Base-by-base conservation (phyloP, 108 stramenopile species). In the Epithemia pelagica region DNA sequence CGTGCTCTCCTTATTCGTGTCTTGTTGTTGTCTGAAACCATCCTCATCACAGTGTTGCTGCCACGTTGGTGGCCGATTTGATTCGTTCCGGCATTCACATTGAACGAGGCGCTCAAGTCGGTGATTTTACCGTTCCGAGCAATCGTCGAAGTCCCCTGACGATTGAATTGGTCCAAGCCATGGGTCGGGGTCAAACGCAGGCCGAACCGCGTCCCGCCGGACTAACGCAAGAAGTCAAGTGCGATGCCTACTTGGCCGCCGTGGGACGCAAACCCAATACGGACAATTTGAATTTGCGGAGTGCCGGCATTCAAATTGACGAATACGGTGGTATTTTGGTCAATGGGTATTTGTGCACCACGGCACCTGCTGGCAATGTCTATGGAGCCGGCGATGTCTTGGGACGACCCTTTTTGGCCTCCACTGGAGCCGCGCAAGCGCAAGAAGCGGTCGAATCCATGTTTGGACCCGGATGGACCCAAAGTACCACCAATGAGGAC, bases 311-410 rank as follows among this genome's bases (percentile, higher is more conserved):
- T 52, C 71, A 78, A 30, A 61, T 85, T 52, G 90, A 88, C 66
- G 58, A 65, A 21, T 88, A 84, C 67, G 90, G 90, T 29, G 87
- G 87, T 8, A 78, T 92, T 32, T 29, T 75, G 31, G 87, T 87
- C 1, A 87, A 87, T 64, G 65, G 70, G 22, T 32, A 64, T n/a
- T 59, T 89, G 58, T 70, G 76, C 51, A 71, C 81, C 0, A 84
- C 79, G 15, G 73, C 81, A 28, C 67, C 65, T 15, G 72, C 62
- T 2, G 71, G 74, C 15, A 85, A 85, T 66, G 86, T 92, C 0
- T 92, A 81, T 72, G 91, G 86, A 28, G 91, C 91, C 2, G 91
- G 91, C 26, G 91, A 92, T 77, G 86, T 89, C 18, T 24, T 92
- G 28, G 91, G 88, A 1, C 68, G 91, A 21, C 91, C 91, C 0